A percentile compares a stretch with the other conserved stretches of the same genome.
phyloP scores from a whole-genome alignment of 179 eudicot genomes.

The Drosera spatulata region DNA sequence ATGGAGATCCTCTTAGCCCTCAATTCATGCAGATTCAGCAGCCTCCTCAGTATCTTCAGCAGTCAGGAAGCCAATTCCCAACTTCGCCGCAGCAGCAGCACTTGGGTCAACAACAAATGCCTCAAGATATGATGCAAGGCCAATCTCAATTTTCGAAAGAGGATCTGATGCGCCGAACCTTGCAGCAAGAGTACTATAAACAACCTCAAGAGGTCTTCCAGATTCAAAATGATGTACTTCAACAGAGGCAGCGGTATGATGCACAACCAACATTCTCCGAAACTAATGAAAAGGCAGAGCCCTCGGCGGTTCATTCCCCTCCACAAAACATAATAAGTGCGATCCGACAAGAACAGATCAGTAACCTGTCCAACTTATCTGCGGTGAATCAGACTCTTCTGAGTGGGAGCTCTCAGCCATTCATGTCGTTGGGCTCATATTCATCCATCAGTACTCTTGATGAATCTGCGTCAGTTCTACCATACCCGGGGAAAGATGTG shows the following conservation, averaged over 20 bases:
- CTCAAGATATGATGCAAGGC: background rate
- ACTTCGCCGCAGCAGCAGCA: conserved; percentile 28
- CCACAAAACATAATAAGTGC: conserved; percentile 58
- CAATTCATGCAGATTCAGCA: conserved; percentile 82
- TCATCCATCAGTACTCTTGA: conserved; percentile 39
- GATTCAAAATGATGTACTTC: conserved; percentile 41
- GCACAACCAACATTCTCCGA: conserved; percentile 45
- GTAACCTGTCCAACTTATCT: conserved; percentile 50
- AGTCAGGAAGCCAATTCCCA: conserved; percentile 39
- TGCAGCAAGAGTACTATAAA: conserved; percentile 19
- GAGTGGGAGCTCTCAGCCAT: conserved; percentile 47
- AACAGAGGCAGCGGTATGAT: conserved; percentile 46
- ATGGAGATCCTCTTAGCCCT: conserved; percentile 55
- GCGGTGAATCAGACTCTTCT: conserved; percentile 36
- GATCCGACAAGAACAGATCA: conserved; percentile 43
- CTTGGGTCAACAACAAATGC: background rate
- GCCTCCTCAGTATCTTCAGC: conserved; percentile 66
- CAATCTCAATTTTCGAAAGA: background rate
- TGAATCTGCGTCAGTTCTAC: conserved; percentile 53
- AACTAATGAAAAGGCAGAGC: conserved; percentile 29
- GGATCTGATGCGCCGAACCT: background rate
- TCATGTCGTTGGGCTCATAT: conserved; percentile 48
- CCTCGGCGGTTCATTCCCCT: conserved; percentile 32
- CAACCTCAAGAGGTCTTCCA: conserved; percentile 52
- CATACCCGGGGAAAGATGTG: conserved; percentile 61